Base-by-base conservation (phyloP, 1,284 basidiomycete genomes). In the Trichosporon inkin region DNA sequence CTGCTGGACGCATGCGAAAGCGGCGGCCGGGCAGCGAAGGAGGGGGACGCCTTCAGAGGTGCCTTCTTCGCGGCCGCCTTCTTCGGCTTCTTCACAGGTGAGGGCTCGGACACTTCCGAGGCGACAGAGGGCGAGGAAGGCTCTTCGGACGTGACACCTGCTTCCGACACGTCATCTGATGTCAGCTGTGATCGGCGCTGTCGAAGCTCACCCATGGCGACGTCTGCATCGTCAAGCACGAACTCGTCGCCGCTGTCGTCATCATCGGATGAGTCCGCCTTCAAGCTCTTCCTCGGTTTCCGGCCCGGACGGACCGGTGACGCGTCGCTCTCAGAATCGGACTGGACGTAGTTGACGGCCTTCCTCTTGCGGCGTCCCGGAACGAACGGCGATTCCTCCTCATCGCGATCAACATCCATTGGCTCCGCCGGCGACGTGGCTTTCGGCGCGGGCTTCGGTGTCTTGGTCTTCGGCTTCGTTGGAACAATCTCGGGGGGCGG, bases 281-380 rank as follows among this genome's bases (percentile, higher is more conserved):
- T 74, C 40, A 74, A 47, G 53, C 72, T 76, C 65, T 78, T 77
- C 35, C 71, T 62, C 1, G 73, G 55, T 22, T 41, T 52, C 36
- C 63, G 28, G 5, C 54, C 44, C 10, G 44, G 44, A 16, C 44
- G 44, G 22, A 49, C 22, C 2, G 44, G 44, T 6, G 44, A 49
- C 16, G 44, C 24, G 16, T 56, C 55, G 41, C 24, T 41, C 16
- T 54, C 58, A 24, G 55, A 57, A 49, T 77, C 78, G 2, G 72
- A 72, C 49, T 79, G 79, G 13, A 73, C 72, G 40, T 78, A 77
- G 10, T 49, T 49, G 28, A 75, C 62, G 17, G 76, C 68, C 60
- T 76, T 78, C 22, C 78, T 67, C 63, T 80, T 80, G 10, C 67
- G 67, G 19, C 72, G 55, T 19, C 75, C 70, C 10, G 59, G 32